Percentiles rank a stretch among this genome's conserved stretches.
These are phyloP conservation scores for Byssoonygena ceratinophila DNA, from an alignment of 2,329 filamentous ascomycete genomes.

Conservation along the genomic window DNA sequence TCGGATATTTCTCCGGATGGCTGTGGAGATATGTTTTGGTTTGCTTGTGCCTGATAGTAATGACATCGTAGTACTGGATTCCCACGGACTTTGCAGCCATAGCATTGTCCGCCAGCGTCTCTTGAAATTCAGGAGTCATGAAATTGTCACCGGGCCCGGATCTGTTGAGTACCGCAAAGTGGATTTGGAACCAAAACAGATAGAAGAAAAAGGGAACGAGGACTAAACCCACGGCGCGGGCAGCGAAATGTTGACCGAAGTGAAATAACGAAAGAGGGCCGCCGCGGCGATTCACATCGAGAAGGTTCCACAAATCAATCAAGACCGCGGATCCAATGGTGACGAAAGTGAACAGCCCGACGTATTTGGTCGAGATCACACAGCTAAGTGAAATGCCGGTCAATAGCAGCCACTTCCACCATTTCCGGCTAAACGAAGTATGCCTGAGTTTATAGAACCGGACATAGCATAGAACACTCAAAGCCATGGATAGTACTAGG, in stretches of 20 bases:
- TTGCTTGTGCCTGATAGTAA: constrained; percentile 89
- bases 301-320: constrained; percentile 89
- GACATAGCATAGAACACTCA: constrained; percentile 87
- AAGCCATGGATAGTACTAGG: constrained; percentile 88
- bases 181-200: constrained; percentile 99
- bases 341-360: constrained; percentile 91
- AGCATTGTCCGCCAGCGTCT: constrained; percentile 86
- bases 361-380: constrained; percentile 97
- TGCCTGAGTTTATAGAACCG: constrained; percentile 96
- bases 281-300: constrained; percentile 75
- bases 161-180: constrained; percentile 77
- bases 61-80: constrained; percentile 80
- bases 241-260: constrained; percentile 82
- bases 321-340: constrained; percentile 88
- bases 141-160: constrained; percentile 97
- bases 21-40: constrained; percentile 95
- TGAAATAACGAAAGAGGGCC: constrained; percentile 68
- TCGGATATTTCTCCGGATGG: constrained; percentile 75
- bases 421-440: constrained; percentile 80
- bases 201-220: constrained; percentile 94
- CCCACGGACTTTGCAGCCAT: constrained; percentile 79
- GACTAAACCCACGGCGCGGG: constrained; percentile 76
- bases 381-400: constrained; percentile 92
- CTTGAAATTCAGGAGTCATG: constrained; percentile 97
- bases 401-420: constrained; percentile 98